Evolutionary conservation across 148 eudicot genomes (phyloP), one percentile per base, ranked within the genome.

Genomic region (Vaccinium darrowii): DNA sequence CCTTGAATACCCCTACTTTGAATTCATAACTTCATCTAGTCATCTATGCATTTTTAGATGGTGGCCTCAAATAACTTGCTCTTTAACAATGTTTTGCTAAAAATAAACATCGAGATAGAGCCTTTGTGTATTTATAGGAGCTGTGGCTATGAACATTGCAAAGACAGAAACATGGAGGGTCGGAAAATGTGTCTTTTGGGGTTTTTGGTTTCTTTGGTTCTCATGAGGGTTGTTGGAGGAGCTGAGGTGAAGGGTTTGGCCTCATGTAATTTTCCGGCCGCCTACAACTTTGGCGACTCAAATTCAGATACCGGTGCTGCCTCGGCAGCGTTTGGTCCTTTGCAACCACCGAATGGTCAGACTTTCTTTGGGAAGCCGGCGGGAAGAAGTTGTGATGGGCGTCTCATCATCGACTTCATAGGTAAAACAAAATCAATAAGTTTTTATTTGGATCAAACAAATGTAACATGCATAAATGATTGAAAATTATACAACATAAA

Each of bases 261-360:
- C 16, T 30, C 62, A 1, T 60, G 83, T 33, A 60, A 62, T 12
- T 60, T 63, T 39, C 63, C 78, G 50, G 77, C 63, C 3, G 27
- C 69, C 23, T 82, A 82, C 84, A 82, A 49, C 62, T 82, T 82
- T 43, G 84, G 84, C 9, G 84, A 82, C 62, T 69, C 77, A 3
- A 82, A 82, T 52, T 82, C 77, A 0, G 84, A 69, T n/a, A 82
- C 84, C 4, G 84, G 84, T 6, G 77, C 25, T 30, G 10, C 18
- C 4, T 39, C 77, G 8, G 77, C 78, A 0, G 77, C 84, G 8
- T 25, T 82, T 50, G 0, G n/a, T 27, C 84, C 84, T 1, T 1
- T 10, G 1, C 53, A 6, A 15, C 1, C 30, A 0, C 84, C 84
- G 8, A 1, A 43, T 14, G 84, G 84, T 5, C 25, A 82, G 33